Percentiles rank a stretch among this genome's conserved stretches.
phyloP scores from a whole-genome alignment of 148 eudicot species.

The Oxyria digyna region DNA sequence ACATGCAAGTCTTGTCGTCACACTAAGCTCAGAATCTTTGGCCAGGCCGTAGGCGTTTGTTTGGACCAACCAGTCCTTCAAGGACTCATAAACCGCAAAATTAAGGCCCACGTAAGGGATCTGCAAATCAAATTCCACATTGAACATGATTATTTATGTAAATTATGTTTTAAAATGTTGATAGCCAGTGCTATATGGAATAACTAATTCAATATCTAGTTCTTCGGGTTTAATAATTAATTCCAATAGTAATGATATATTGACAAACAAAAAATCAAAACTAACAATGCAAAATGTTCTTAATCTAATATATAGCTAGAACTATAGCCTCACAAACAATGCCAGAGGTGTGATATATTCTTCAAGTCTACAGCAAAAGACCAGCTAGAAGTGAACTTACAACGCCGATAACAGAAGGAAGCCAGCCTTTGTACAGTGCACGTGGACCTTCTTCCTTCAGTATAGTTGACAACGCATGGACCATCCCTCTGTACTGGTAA shows the following conservation, averaged over 20 bases:
- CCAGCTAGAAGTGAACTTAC: conserved; percentile 32
- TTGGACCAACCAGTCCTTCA: conserved; percentile 76
- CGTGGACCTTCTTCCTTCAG: conserved; percentile 86
- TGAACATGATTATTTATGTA: not conserved
- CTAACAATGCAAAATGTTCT: not conserved
- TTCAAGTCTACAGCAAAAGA: not conserved
- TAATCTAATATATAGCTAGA: not conserved
- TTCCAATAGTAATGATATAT: not conserved
- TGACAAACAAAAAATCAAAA: not conserved
- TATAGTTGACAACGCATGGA: conserved; percentile 78
- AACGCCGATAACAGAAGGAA: conserved; percentile 91
- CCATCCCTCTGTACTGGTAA: conserved; percentile 71
- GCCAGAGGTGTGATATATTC: not conserved
- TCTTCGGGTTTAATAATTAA: not conserved
- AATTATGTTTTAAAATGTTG: not conserved
- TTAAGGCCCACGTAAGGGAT: conserved; percentile 92
- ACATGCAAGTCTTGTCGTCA: conserved; percentile 80
- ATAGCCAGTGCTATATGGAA: not conserved
- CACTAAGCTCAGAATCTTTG: conserved; percentile 60
- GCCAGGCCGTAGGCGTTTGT: conserved; percentile 49
- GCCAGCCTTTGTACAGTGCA: conserved; percentile 89
- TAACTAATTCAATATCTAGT: not conserved
- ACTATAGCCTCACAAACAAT: not conserved
- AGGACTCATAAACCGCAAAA: conserved; percentile 84
- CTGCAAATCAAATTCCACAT: conserved; percentile 20